Evolutionary conservation across 2,329 filamentous ascomycete genomes (phyloP), one percentile per base, ranked within the genome.

Genomic region (Paraconiothyrium sp.): DNA sequence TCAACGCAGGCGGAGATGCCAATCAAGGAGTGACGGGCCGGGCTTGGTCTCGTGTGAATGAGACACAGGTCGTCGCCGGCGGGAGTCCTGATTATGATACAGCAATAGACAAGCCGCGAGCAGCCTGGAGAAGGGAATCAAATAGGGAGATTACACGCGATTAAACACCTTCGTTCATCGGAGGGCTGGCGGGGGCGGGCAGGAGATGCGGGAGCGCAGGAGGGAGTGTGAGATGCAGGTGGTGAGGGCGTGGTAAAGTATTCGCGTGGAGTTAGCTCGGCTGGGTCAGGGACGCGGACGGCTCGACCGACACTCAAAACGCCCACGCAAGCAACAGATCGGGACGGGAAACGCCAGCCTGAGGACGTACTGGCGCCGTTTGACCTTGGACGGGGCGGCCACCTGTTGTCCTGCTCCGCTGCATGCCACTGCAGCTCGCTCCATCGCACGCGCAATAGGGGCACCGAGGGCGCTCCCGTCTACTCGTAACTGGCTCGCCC

Each of bases 101-200:
- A 72, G 71, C 67, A 78, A 78, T 78, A 78, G 72, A 78, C 75
- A 78, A 71, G 72, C 68, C 71, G 70, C 70, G 58, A 58, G 70
- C 65, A 66, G 70, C 66, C 71, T 78, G 76, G 76, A 78, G 75
- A 77, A 77, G 68, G 57, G 58, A 71, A 76, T 74, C 69, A 70
- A 56, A 56, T 47, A 34, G 52, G 54, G 32, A 52, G 75, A 77
- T 77, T 78, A 76, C 58, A 68, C 72, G 66, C 64, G 66, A 72
- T 67, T 72, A 73, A 64, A 67, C 67, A 67, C 66, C 56, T 64
- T 70, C 64, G 71, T 71, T 72, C 73, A 72, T 71, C 43, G 43
- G 64, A 63, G 60, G 24, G 57, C 43, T 57, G 58, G 58, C 47
- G 59, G 58, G 66, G 62, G 37, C 37, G 52, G 61, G 54, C 60